Percentiles rank a stretch among this genome's conserved stretches.
These are phyloP conservation scores for Parmales sp. DNA, from an alignment of 108 stramenopile species.

Conservation along the genomic window DNA sequence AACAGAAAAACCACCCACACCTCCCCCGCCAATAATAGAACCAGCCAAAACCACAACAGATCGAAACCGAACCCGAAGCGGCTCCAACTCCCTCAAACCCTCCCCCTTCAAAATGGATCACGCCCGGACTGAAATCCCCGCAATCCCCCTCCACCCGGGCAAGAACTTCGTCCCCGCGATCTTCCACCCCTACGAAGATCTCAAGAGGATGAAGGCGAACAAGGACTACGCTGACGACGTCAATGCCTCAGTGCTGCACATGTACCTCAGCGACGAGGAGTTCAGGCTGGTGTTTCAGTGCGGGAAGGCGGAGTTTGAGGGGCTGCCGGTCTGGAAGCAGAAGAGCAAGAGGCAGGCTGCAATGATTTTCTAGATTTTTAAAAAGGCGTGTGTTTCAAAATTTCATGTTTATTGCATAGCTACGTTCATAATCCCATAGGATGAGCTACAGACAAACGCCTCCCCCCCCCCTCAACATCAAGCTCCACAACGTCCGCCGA, in stretches of 20 bases:
- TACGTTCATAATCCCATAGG: too few relatives aligned
- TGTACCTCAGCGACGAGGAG: not conserved
- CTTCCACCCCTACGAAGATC: not conserved
- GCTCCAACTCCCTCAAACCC: too few relatives aligned
- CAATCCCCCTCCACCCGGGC: not conserved
- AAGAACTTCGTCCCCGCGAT: not conserved
- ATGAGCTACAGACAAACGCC: too few relatives aligned
- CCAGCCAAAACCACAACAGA: too few relatives aligned
- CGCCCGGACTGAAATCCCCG: not conserved
- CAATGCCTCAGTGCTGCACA: not conserved
- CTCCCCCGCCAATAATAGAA: too few relatives aligned
- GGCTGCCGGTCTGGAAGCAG: not conserved
- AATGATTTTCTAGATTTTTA: not conserved
- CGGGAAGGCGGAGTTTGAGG: not conserved
- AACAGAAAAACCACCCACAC: too few relatives aligned
- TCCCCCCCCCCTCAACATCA: too few relatives aligned
- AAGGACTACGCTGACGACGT: not conserved
- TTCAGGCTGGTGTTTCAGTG: not conserved
- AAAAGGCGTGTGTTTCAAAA: constrained; percentile 37
- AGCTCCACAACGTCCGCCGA: too few relatives aligned
- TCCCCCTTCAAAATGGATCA: not conserved
- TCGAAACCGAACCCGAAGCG: too few relatives aligned
- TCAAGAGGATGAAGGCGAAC: not conserved
- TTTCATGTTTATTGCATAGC: too few relatives aligned
- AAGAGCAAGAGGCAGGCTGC: not conserved